These are phyloP conservation scores for Populus deltoides DNA, from an alignment of 345 rosid species.

Conservation along the genomic window DNA sequence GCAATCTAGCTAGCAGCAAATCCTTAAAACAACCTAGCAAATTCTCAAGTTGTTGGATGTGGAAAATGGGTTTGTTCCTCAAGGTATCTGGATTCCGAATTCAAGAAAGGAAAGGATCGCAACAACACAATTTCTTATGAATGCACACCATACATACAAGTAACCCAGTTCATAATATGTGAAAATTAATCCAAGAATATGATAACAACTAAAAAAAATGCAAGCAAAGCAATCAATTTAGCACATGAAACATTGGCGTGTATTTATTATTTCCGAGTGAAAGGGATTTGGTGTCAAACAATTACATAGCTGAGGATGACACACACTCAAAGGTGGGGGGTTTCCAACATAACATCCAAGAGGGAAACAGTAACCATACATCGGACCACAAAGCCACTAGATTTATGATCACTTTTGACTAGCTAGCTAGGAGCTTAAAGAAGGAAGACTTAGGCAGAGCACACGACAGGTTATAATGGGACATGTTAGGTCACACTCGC, in stretches of 20 bases:
- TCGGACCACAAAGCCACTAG: neutral
- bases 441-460: neutral
- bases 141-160: too few species aligned
- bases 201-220: too few species aligned
- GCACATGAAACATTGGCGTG: too few species aligned
- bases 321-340: neutral
- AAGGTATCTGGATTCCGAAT: neutral
- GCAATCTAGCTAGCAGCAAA: neutral
- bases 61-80: neutral
- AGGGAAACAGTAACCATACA: neutral
- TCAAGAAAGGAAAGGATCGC: too few species aligned
- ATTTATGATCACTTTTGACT: neutral
- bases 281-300: neutral
- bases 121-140: too few species aligned
- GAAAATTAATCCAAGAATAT: too few species aligned
- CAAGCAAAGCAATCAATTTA: too few species aligned
- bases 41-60: neutral
- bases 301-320: too few species aligned
- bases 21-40: neutral
- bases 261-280: too few species aligned
- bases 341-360: neutral
- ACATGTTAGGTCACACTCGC: neutral
- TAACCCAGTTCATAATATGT: too few species aligned
- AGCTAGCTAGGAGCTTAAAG: neutral
- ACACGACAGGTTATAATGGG: neutral